Evolutionary conservation across 805 yeast species (phyloP), one percentile per base, ranked within the genome.

Genomic region (Schwanniomyces sp.): DNA sequence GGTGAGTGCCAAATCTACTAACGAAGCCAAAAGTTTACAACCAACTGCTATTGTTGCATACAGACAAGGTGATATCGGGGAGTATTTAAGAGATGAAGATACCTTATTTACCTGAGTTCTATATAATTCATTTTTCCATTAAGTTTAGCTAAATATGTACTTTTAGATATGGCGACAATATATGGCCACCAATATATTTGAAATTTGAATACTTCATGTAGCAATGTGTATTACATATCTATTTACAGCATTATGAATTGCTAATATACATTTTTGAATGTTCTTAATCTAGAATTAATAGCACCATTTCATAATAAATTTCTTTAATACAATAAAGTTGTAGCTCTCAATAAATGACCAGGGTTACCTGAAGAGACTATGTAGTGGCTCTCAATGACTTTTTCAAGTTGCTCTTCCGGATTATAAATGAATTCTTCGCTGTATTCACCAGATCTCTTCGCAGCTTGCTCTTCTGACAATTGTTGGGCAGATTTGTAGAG

Each of bases 61-160:
- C 67, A 85, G 99, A 79, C 99, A 94, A 67, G 88, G 95, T 55
- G 99, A 94, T 74, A 89, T 94, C 55, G 99, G 99, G 53, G 99
- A 94, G 70, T 94, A 90, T 63, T 78, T 94, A 63, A 91, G 99
- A 80, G 98, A 94, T 61, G 99, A 94, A 76, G 98, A 94, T 69
- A 90, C 97, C 36, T 72, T 92, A 56, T 92, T 92, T 63, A 88
- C 97, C 24, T 91, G 74, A 60, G 18, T 12, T 24, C 28, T 24
- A n/a, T 41, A 12, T 12, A 32, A 21, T 12, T 18, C 18, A 26
- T 5, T 17, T 39, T 24, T 37, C 30, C 41, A 18, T 39, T 25
- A 39, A 18, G 25, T 39, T n/a, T 39, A 25, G 26, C 26, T 14
- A 21, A 34, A 34, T 26, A 25, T 39, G 41, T 39, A 39, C 26